Evolutionary conservation across 257 asterid genomes (phyloP), one percentile per base, ranked within the genome.

Genomic region (Lithospermum erythrorhizon): DNA sequence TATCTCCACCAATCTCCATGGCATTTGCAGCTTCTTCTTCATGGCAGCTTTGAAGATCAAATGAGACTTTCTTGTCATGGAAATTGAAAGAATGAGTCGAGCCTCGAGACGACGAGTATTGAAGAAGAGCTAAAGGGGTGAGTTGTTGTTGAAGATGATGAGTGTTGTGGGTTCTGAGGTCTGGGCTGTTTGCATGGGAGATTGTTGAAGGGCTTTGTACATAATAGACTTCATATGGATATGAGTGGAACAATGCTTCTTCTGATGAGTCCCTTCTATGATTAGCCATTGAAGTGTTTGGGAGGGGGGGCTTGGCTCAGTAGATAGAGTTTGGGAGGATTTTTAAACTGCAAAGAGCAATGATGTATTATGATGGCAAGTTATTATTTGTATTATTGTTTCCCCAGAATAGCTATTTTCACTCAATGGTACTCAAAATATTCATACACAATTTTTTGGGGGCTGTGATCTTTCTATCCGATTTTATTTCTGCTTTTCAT

Each of bases 131-230:
- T 13, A 65, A 64, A 9, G 51, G 75, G 48, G 65, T 61, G 19
- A 59, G 9, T 25, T 75, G 59, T 27, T 62, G 58, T 54, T 54
- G 11, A 23, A 75, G 60, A 22, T 59, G 79, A 22, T 62, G 79
- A 51, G 25, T 54, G 17, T 2, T 1, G 66, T 58, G 57, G 63
- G 25, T 53, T 0, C 57, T 55, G 10, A 61, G 30, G 6, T 70
- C 76, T 1, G 61, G 59, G 14, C 67, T 69, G 74, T 71, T 75
- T 64, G 73, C 80, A 70, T 81, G 79, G 37, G 87, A 79, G 49
- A 71, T 18, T 49, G 79, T 69, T 0, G 90, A 80, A 1, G 95
- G 96, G 78, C 94, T 85, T 20, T 82, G 89, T 7, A 85, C 91
- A 53, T 76, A 87, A 78, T 84, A 87, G 5, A 77, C 57, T 2